Evolutionary conservation across 129 eudicot species (phyloP), one percentile per base, ranked within the genome.

Genomic region (Pulicaria dysenterica): DNA sequence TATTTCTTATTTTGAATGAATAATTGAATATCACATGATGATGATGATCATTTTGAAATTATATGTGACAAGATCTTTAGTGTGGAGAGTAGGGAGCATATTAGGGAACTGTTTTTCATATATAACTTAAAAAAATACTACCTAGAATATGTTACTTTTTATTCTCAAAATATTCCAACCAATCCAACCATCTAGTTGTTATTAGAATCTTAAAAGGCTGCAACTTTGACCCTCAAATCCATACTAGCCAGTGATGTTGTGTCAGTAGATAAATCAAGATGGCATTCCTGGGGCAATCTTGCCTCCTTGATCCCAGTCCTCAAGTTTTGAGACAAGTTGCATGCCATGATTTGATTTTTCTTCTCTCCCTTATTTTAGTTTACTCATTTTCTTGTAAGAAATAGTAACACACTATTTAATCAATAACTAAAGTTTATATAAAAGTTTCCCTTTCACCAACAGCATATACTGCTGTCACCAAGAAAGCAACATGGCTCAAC

Each of bases 121-220:
- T 10, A 40, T 43, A 38, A 63, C 55, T 65, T 54, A 45, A 71
- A 31, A 44, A 47, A 51, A 71, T 42, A 17, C n/a, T 45, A 37
- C 34, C 65, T 12, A 40, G 46, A 73, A 75, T 43, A 16, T 53
- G 9, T 5, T 19, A 64, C 31, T 46, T 39, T 46, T 51, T 63
- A 64, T 16, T 16, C 8, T 34, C 53, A 50, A 68, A 62, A 19
- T 44, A 64, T 63, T 51, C 44, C 76, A 71, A 53, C 67, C 69
- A 70, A 58, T 63, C 67, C 69, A 70, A 58, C 64, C 79, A 53
- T 54, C 37, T 61, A 67, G 63, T 80, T 45, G 46, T 50, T 34
- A 69, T 55, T 75, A 81, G 74, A 69, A 81, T 81, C 73, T 81
- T 7, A 39, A 74, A 81, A 81, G 70, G 77, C 64, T 69, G 84